Evolutionary conservation across 2,329 filamentous ascomycete genomes (phyloP).

Genomic region (Penicillium psychrosexuale): DNA sequence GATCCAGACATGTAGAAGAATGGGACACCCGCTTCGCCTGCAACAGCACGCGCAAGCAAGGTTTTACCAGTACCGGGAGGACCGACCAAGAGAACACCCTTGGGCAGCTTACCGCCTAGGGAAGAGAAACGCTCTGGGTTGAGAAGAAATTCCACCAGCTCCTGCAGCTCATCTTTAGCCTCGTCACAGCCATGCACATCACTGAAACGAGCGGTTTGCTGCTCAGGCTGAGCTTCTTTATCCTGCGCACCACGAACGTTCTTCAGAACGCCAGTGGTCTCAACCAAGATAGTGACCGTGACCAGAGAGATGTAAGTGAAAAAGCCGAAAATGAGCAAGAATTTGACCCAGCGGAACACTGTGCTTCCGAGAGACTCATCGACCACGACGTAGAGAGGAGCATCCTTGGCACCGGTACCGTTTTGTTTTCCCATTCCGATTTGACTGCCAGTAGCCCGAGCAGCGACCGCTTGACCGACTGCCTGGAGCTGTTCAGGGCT

Average conservation of each 20-base stretch:
- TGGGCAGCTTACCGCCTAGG: conserved; percentile 92
- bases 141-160: conserved; percentile 92
- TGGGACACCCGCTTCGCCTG: conserved; percentile 92
- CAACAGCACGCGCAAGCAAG: conserved; percentile 88
- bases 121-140: conserved; percentile 91
- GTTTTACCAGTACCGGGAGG: conserved; percentile 98
- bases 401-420: conserved; percentile 70
- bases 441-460: conserved; percentile 65
- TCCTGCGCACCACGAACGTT: conserved; percentile 69
- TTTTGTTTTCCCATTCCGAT: conserved; percentile 50
- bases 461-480: conserved; percentile 76
- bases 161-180: conserved; percentile 95
- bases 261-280: conserved; percentile 74
- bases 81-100: conserved; percentile 90
- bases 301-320: conserved; percentile 77
- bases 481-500: conserved; percentile 67
- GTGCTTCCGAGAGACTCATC: conserved; percentile 78
- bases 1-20: conserved; percentile 99
- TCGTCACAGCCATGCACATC: conserved; percentile 98
- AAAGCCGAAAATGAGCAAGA: conserved; percentile 73
- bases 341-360: conserved; percentile 90
- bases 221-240: conserved; percentile 86
- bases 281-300: conserved; percentile 75
- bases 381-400: conserved; percentile 92
- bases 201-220: conserved; percentile 84